phyloP scores from a whole-genome alignment of 1,139 yeast genomes.

The Kodamaea sp. region DNA sequence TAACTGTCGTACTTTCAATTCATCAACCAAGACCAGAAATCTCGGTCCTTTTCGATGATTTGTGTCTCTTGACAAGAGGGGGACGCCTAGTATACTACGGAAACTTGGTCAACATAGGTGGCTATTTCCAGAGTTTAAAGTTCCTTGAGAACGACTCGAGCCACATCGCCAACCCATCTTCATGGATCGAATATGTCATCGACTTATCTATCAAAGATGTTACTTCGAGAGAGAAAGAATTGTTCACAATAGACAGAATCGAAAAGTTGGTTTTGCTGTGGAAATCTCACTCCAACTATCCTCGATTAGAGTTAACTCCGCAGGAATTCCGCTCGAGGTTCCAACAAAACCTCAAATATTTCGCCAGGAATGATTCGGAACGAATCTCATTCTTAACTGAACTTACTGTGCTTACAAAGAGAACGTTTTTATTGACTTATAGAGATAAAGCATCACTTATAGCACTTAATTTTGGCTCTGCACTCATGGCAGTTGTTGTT shows the following conservation, averaged over 20 bases:
- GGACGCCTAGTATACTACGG: slow-evolving; percentile 68
- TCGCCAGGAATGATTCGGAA: slow-evolving; percentile 29
- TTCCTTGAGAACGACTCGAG: slow-evolving; percentile 2
- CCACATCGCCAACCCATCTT: slow-evolving; percentile 14
- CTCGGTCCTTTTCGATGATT: slow-evolving; percentile 60
- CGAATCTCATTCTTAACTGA: slow-evolving; percentile 43
- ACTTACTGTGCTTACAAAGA: slow-evolving; percentile 51
- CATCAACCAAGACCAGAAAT: slow-evolving; percentile 89
- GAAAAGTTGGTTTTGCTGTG: slow-evolving; percentile 49
- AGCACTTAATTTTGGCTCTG: slow-evolving; percentile 56
- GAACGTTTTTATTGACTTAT: slow-evolving; percentile 55
- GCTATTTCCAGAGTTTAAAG: slow-evolving; percentile 46
- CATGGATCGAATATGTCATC: slow-evolving; percentile 64
- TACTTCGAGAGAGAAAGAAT: slow-evolving; percentile 43
- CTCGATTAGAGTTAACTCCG: slow-evolving; percentile 8
- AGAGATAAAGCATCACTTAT: slow-evolving; percentile 61
- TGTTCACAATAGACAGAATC: slow-evolving; percentile 45
- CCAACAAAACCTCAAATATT: slow-evolving; percentile 24
- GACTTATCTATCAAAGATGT: slow-evolving; percentile 73
- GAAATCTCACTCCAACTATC: slow-evolving; percentile 29
- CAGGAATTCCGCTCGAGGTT: slow-evolving; percentile 19
- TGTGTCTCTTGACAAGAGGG: slow-evolving; percentile 70
- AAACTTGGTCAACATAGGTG: slow-evolving; percentile 40
- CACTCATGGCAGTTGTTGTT: slow-evolving; percentile 56
- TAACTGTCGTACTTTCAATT: slow-evolving; percentile 72